Evolutionary conservation across 139 green algal genomes (phyloP).

Genomic region (Spirogloea muscicola): DNA sequence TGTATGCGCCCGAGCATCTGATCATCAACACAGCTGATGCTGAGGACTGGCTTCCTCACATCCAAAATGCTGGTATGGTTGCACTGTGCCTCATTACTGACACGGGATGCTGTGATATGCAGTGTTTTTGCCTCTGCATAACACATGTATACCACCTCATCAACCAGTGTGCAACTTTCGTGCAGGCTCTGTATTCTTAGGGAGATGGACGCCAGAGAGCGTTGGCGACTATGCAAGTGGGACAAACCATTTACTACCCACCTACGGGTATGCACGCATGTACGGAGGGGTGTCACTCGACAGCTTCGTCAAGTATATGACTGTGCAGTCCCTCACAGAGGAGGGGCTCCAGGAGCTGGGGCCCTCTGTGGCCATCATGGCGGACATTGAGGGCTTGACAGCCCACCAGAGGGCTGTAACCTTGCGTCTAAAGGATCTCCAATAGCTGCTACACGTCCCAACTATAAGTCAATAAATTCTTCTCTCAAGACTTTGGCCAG

Average conservation of each 20-base stretch:
- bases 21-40: conserved; percentile 92
- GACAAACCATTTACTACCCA: conserved; percentile 97
- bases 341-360: conserved; percentile 78
- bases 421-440: conserved; percentile 60
- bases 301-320: conserved; percentile 96
- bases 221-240: conserved; percentile 97
- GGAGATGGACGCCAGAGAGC: conserved; percentile 87
- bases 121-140: too few species aligned
- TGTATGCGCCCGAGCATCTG: conserved; percentile 95
- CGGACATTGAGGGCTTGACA: conserved; percentile 88
- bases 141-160: not conserved
- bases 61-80: conserved; percentile 77
- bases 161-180: not conserved
- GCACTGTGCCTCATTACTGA: too few species aligned
- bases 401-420: conserved; percentile 91
- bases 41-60: conserved; percentile 73
- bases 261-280: conserved; percentile 96
- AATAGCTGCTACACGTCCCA: too few species aligned
- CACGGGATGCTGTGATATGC: too few species aligned
- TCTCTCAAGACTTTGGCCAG: too few species aligned
- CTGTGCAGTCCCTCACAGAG: conserved; percentile 76
- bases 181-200: conserved; percentile 88
- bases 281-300: conserved; percentile 94
- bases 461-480: too few species aligned
- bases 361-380: conserved; percentile 90